These are phyloP conservation scores for Dioscorea alata DNA, from an alignment of 106 monocot species.

Conservation along the genomic window DNA sequence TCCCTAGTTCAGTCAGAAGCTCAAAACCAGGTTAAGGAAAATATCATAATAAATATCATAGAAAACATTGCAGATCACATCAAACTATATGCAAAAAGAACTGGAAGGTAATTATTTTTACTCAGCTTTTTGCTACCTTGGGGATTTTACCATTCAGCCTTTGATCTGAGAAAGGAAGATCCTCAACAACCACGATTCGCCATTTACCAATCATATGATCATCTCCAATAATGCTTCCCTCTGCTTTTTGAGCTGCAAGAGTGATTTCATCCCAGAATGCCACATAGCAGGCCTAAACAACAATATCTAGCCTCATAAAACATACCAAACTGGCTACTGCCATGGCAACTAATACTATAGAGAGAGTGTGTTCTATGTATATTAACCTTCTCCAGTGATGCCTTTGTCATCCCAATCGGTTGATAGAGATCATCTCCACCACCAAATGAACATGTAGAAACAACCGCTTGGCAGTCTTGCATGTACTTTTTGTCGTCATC, in stretches of 20 bases:
- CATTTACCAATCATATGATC: conserved; percentile 79
- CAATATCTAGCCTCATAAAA: background rate
- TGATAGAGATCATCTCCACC: conserved; percentile 77
- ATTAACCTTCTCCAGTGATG: conserved; percentile 63
- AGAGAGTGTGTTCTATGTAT: background rate
- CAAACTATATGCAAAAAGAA: too few relatives aligned
- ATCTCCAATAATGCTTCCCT: conserved; percentile 50
- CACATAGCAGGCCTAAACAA: conserved; percentile 82
- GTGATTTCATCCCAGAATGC: conserved; percentile 99
- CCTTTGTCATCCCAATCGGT: conserved; percentile 90
- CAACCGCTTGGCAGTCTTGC: conserved; percentile 73
- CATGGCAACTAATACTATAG: background rate
- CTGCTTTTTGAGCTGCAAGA: conserved; percentile 53
- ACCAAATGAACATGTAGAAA: conserved; percentile 98
- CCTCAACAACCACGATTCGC: conserved; percentile 73
- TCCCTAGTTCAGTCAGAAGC: too few relatives aligned
- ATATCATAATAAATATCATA: too few relatives aligned
- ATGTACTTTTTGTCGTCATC: conserved; percentile 77
- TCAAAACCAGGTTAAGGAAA: too few relatives aligned
- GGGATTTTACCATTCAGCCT: conserved; percentile 96
- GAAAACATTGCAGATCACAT: too few relatives aligned
- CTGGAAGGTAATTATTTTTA: background rate
- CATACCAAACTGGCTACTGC: background rate
- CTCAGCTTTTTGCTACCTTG: conserved; percentile 42
- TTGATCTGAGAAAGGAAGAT: conserved; percentile 97